Conservation (phyloP, 495 filamentous ascomycete species). For the Lophiostoma macrostomum region DNA sequence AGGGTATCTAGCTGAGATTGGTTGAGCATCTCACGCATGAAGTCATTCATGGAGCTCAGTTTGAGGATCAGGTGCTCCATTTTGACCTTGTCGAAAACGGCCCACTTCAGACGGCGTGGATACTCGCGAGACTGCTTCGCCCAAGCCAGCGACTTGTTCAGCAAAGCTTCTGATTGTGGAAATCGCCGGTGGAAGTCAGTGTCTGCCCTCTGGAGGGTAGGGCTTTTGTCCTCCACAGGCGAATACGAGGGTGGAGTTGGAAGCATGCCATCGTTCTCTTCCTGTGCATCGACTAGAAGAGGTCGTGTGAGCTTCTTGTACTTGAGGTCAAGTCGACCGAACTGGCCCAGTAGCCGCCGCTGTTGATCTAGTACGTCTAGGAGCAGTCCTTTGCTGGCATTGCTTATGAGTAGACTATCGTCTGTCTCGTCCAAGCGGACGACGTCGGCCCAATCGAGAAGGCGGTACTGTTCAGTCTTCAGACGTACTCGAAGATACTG, state of each 20-base stretch:
- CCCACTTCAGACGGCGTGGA: conserved; percentile 31
- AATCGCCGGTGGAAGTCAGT: conserved; percentile 31
- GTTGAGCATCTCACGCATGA: conserved; percentile 36
- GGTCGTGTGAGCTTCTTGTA: conserved; percentile 33
- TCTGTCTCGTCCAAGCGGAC: conserved; percentile 31
- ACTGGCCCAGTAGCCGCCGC: conserved; percentile 28
- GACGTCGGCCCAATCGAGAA: conserved; percentile 37
- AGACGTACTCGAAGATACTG: conserved; percentile 34
- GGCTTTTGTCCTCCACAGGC: conserved; percentile 8
- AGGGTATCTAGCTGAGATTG: conserved; percentile 27
- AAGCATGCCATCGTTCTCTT: conserved; percentile 11
- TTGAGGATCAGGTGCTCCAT: conserved; percentile 33
- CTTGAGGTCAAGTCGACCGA: conserved; percentile 33
- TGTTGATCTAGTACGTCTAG: conserved; percentile 36
- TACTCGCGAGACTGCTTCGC: conserved; percentile 20
- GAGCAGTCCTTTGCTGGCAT: conserved; percentile 30
- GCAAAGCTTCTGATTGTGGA: conserved; percentile 28
- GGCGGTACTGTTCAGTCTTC: conserved; percentile 36
- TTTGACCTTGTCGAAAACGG: conserved; percentile 30
- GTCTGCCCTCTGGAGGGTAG: conserved; percentile 21
- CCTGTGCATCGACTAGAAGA: conserved; percentile 22
- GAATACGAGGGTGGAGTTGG: conserved; percentile 27
- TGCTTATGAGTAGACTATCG: conserved; percentile 34
- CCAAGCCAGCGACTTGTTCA: conserved; percentile 31
- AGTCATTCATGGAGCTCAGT: conserved; percentile 34